Percentiles rank a stretch among this genome's conserved stretches.
These are phyloP conservation scores for Rosa lucieae DNA, from an alignment of 306 rosid species.

Conservation along the genomic window DNA sequence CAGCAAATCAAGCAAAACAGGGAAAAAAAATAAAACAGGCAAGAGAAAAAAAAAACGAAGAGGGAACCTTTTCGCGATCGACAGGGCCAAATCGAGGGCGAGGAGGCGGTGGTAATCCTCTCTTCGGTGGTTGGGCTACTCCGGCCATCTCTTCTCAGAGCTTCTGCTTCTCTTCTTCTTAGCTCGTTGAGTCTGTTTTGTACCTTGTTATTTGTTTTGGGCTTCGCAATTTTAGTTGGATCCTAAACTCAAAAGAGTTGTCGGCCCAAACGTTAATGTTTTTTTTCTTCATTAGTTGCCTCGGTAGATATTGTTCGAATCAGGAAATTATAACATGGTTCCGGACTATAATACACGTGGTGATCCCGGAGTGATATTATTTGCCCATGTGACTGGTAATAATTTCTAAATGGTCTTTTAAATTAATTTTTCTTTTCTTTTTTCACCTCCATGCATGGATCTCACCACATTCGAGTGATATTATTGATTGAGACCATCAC, in stretches of 20 bases:
- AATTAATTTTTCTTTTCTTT: no score
- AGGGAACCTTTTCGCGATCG: constrained; percentile 51
- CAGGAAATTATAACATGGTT: no score
- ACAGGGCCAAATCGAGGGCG: constrained; percentile 39
- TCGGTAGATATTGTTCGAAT: no score
- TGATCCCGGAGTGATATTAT: no score
- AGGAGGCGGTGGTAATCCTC: constrained; percentile 40
- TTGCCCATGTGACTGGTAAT: no score
- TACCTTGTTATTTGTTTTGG: neutral
- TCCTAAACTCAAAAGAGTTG: neutral
- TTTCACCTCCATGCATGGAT: no score
- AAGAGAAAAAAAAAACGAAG: neutral
- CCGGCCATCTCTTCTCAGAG: constrained; percentile 37
- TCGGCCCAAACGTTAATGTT: neutral
- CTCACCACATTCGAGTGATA: no score
- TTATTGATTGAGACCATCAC: no score
- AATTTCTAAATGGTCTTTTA: no score
- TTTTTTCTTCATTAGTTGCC: no score
- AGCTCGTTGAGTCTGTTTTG: neutral
- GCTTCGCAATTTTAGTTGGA: neutral
- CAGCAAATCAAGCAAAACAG: neutral
- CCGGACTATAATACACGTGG: no score
- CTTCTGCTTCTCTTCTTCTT: neutral
- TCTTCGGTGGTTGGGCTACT: constrained; percentile 36
- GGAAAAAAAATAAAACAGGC: neutral